Evolutionary conservation across 1,139 yeast genomes (phyloP).

Genomic region (Sugiyamaella neomexicana): DNA sequence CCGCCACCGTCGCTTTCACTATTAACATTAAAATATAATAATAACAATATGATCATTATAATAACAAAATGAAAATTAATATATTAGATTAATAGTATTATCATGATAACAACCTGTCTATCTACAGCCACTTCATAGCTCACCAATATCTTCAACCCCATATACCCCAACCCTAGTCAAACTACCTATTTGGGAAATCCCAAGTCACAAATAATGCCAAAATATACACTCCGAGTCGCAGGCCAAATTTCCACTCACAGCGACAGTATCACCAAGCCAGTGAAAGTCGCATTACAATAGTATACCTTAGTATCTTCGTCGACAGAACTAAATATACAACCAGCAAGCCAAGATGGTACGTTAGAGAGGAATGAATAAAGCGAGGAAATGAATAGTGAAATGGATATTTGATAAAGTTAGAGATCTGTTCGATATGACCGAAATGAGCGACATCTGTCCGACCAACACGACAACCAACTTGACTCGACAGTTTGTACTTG

Average conservation of each 20-base stretch:
- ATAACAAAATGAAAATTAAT: no score
- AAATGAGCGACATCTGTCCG: no score
- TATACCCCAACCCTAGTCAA: not conserved
- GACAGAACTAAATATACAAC: slow-evolving; percentile 17
- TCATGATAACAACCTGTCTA: not conserved
- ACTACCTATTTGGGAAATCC: slow-evolving; percentile 8
- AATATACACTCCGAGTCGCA: not conserved
- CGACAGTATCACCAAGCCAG: slow-evolving; percentile 12
- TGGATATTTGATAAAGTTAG: not conserved
- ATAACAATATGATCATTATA: no score
- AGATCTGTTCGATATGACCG: not conserved
- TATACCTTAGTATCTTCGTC: slow-evolving; percentile 16
- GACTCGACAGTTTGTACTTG: not conserved
- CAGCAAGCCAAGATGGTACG: slow-evolving; percentile 19
- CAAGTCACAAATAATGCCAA: slow-evolving; percentile 4
- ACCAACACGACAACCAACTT: not conserved
- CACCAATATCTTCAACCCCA: not conserved
- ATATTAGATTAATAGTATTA: no score
- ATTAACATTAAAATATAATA: no score
- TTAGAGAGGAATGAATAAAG: not conserved
- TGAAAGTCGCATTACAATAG: slow-evolving; percentile 7
- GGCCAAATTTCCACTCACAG: slow-evolving; percentile 12
- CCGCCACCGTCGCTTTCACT: no score
- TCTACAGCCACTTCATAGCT: not conserved
- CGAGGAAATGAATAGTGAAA: not conserved